A percentile compares a stretch with the other conserved stretches of the same genome.
phyloP scores from a whole-genome alignment of 164 flowering plant genomes.

The Protea cynaroides region DNA sequence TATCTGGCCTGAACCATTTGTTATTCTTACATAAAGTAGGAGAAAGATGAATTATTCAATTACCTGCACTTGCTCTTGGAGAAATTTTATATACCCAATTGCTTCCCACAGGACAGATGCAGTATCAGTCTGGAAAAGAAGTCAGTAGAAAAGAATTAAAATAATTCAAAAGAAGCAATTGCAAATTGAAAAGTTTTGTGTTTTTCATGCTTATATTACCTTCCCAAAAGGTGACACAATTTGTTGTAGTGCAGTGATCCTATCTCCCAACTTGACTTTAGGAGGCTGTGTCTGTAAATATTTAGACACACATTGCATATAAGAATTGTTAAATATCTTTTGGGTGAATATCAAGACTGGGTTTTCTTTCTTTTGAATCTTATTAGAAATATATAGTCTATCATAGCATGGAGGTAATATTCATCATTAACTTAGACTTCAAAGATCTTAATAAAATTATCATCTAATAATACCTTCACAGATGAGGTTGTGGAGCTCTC shows the following conservation, averaged over 20 bases:
- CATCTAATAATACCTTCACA: conserved; percentile 32
- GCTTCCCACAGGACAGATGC: conserved; percentile 70
- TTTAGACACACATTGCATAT: no score
- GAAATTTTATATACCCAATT: conserved; percentile 49
- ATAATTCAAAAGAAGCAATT: not conserved
- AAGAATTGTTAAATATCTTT: no score
- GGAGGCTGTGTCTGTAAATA: conserved; percentile 21
- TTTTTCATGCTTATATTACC: conserved; percentile 24
- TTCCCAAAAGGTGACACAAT: conserved; percentile 80
- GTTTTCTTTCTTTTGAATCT: not conserved
- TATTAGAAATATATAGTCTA: no score
- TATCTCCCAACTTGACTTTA: conserved; percentile 57
- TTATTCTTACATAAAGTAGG: not conserved
- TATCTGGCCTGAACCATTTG: not conserved
- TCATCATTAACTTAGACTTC: no score
- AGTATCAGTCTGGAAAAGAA: conserved; percentile 55
- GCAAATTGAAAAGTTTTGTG: not conserved
- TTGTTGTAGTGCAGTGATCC: conserved; percentile 67
- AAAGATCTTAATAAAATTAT: no score
- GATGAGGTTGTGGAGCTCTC: conserved; percentile 41
- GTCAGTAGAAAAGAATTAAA: not conserved
- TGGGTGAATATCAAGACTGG: not conserved
- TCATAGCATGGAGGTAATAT: no score
- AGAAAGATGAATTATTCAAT: not conserved
- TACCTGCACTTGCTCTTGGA: conserved; percentile 75